These are phyloP conservation scores for Alternaria sp. DNA, from an alignment of 2,329 filamentous ascomycete genomes.

Conservation along the genomic window DNA sequence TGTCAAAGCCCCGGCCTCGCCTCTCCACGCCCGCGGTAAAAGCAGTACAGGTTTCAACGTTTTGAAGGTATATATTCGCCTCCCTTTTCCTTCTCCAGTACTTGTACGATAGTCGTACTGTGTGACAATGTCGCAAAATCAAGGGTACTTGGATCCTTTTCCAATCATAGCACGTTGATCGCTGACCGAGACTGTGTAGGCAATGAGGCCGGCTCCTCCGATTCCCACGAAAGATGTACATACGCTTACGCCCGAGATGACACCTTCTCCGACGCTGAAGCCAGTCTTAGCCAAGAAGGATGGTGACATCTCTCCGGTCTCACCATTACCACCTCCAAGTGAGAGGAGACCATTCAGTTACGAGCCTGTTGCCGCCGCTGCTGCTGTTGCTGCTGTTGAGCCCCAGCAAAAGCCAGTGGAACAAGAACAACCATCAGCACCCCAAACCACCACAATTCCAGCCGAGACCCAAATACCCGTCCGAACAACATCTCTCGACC, in stretches of 20 bases:
- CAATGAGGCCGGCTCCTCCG: constrained; percentile 32
- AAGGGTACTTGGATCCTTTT: constrained; percentile 14
- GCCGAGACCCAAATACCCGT: constrained; percentile 10
- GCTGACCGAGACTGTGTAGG: constrained; percentile 16
- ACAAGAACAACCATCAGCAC: constrained; percentile 6
- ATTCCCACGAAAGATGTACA: constrained; percentile 24
- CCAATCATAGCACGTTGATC: not conserved
- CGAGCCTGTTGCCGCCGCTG: constrained; percentile 26
- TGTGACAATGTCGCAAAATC: constrained; percentile 15
- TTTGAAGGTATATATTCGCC: constrained; percentile 45
- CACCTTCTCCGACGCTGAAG: constrained; percentile 37
- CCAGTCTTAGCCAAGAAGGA: constrained; percentile 24
- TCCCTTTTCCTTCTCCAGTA: constrained; percentile 33
- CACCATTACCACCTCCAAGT: constrained; percentile 25
- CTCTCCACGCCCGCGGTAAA: constrained; percentile 46
- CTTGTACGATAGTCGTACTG: constrained; percentile 28
- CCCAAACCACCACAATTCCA: constrained; percentile 7
- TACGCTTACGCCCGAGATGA: constrained; percentile 43
- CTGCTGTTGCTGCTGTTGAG: not conserved
- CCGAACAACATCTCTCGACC: constrained; percentile 20
- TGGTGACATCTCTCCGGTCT: constrained; percentile 32
- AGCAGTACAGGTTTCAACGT: constrained; percentile 50
- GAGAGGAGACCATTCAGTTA: constrained; percentile 39
- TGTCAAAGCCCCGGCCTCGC: constrained; percentile 27
- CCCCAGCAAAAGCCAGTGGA: constrained; percentile 7